These are phyloP conservation scores for Suhomyces guaymorum DNA, from an alignment of 1,139 yeast genomes.

Conservation along the genomic window DNA sequence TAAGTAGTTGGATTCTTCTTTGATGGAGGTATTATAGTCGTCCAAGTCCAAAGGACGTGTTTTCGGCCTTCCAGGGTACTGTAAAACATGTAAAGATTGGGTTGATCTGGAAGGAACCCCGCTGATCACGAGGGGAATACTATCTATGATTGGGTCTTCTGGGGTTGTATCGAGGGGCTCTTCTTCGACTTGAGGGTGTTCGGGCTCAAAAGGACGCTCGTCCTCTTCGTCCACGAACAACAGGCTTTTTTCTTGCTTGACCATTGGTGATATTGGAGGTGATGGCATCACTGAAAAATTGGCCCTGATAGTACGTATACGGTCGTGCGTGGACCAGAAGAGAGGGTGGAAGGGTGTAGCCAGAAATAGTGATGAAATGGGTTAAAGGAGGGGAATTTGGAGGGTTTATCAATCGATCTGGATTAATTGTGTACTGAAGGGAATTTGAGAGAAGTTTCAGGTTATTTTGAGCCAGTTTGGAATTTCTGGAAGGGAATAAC, in stretches of 20 bases:
- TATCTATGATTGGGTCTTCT: constrained; percentile 77
- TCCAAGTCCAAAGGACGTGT: constrained; percentile 46
- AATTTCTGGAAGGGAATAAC: no score
- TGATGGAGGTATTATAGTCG: constrained; percentile 55
- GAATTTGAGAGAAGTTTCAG: no score
- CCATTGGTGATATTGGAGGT: constrained; percentile 4
- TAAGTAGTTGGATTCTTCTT: constrained; percentile 55
- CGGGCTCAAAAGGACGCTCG: constrained; percentile 11
- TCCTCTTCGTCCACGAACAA: constrained; percentile 20
- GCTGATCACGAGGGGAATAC: constrained; percentile 62
- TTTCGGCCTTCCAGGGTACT: constrained; percentile 72
- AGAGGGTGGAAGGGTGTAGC: no score
- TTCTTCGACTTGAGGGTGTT: constrained; percentile 12
- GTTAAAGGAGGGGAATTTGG: no score
- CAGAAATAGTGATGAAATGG: no score
- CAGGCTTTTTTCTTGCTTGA: constrained; percentile 9
- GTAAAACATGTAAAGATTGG: constrained; percentile 46
- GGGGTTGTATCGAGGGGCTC: constrained; percentile 28
- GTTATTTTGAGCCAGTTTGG: no score
- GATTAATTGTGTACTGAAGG: no score
- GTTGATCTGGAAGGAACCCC: constrained; percentile 23
- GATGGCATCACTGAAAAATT: constrained; percentile 7
- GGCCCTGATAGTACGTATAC: no score
- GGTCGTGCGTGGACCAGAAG: constrained; percentile 1
- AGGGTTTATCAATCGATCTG: no score